Evolutionary conservation across 495 filamentous ascomycete genomes (phyloP).

Genomic region (Xylaria venustula): DNA sequence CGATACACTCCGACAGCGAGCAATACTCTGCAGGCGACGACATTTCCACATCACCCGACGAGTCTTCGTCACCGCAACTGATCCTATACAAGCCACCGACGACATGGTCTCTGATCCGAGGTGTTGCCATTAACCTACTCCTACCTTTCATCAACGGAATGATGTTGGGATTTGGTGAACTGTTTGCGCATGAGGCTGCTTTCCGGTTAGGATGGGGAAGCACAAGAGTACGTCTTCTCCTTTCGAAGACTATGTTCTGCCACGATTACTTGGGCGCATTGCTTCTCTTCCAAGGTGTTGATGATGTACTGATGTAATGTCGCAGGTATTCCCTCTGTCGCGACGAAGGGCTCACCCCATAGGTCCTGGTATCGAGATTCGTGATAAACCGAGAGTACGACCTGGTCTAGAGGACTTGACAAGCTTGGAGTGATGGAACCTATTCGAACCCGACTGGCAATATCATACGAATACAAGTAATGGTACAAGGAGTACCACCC

Average conservation of each 20-base stretch:
- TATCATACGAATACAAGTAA: not conserved
- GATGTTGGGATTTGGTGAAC: slow-evolving; percentile 96
- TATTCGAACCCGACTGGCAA: not conserved
- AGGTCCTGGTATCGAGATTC: slow-evolving; percentile 54
- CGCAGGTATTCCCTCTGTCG: slow-evolving; percentile 49
- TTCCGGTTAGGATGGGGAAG: slow-evolving; percentile 89
- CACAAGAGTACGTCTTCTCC: slow-evolving; percentile 83
- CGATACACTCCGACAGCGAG: slow-evolving; percentile 87
- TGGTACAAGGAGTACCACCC: not conserved
- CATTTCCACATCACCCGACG: slow-evolving; percentile 56
- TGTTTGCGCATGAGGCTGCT: slow-evolving; percentile 93
- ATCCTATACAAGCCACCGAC: slow-evolving; percentile 90
- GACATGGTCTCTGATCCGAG: slow-evolving; percentile 76
- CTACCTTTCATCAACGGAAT: slow-evolving; percentile 96
- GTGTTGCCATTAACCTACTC: slow-evolving; percentile 90
- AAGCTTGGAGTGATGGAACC: slow-evolving; percentile 45
- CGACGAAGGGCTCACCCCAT: slow-evolving; percentile 45
- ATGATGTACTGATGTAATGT: not conserved
- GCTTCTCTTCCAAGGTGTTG: not conserved
- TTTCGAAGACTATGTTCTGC: not conserved
- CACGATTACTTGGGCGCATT: not conserved
- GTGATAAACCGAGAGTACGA: slow-evolving; percentile 36
- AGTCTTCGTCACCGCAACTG: slow-evolving; percentile 70
- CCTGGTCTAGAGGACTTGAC: slow-evolving; percentile 43
- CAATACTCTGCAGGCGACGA: slow-evolving; percentile 76